Evolutionary conservation across 106 monocot genomes (phyloP).

Genomic region (Phalaenopsis aphrodite): DNA sequence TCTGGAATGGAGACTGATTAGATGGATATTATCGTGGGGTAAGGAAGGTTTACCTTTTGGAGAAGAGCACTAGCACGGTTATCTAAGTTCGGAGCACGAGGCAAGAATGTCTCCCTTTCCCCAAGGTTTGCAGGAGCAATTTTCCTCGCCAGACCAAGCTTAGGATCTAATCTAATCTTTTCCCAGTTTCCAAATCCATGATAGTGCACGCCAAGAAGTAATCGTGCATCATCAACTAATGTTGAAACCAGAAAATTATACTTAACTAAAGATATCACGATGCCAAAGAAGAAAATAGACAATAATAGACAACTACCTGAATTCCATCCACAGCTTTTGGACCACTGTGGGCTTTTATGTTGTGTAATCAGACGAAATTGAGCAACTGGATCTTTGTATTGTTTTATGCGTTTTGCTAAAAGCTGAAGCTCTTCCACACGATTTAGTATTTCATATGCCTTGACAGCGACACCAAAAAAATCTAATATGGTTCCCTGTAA

Average conservation of each 20-base stretch:
- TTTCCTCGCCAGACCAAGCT: constrained; percentile 74
- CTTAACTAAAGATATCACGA: not conserved
- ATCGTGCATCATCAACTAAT: constrained; percentile 95
- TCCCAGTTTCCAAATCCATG: constrained; percentile 99
- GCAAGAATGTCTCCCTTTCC: constrained; percentile 92
- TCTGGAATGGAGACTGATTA: not conserved
- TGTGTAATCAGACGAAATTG: constrained; percentile 76
- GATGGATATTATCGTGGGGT: not conserved
- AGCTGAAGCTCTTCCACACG: constrained; percentile 87
- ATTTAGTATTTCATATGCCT: constrained; percentile 75
- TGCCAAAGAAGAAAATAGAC: not conserved
- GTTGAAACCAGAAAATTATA: constrained; percentile 5
- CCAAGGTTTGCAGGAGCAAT: constrained; percentile 88
- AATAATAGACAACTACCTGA: constrained; percentile 39
- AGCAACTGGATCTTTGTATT: constrained; percentile 77
- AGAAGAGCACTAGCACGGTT: constrained; percentile 87
- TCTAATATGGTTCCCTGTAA: constrained; percentile 80
- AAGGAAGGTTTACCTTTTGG: constrained; percentile 57
- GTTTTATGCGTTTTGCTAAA: constrained; percentile 80
- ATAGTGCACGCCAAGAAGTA: constrained; percentile 89
- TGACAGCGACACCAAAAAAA: constrained; percentile 95
- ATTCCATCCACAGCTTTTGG: constrained; percentile 98
- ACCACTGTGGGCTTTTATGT: constrained; percentile 97
- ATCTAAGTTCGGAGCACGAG: constrained; percentile 96
- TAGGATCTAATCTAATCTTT: constrained; percentile 82